These are phyloP conservation scores for Phytophthora syringae DNA, from an alignment of 352 stramenopile genomes.

Conservation along the genomic window DNA sequence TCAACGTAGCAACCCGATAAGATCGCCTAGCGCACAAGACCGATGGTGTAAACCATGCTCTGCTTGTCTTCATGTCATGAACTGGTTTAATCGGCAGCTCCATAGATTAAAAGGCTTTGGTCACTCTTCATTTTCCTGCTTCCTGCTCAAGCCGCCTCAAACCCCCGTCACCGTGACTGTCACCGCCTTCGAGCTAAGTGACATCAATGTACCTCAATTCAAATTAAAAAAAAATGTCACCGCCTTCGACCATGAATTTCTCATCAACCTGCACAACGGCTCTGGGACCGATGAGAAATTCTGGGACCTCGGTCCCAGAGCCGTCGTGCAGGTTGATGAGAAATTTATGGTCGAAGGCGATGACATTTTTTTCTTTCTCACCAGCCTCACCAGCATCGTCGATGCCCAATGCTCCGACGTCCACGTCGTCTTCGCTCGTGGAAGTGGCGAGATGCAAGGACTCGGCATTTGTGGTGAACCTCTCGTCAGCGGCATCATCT, in stretches of 20 bases:
- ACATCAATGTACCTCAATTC: no score
- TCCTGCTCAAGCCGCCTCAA: constrained; percentile 11
- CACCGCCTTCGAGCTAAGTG: no score
- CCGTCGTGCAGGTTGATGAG: constrained; percentile 8
- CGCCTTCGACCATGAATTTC: no score
- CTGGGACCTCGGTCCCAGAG: no score
- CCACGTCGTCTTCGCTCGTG: no score
- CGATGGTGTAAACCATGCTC: not conserved
- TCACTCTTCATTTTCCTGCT: constrained; percentile 9
- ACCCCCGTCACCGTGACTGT: no score
- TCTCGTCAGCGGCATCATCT: no score
- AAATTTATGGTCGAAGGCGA: no score
- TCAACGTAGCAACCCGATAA: constrained; percentile 15
- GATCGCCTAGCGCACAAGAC: not conserved
- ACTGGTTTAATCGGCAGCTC: not conserved
- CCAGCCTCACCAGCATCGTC: not conserved
- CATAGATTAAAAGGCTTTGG: constrained; percentile 2
- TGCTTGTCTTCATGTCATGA: not conserved
- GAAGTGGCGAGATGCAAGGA: no score
- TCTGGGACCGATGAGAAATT: no score
- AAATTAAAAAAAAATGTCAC: no score
- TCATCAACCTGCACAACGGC: constrained; percentile 7
- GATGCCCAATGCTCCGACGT: constrained; percentile 24
- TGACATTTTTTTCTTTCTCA: not conserved
- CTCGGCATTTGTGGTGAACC: no score